Conservation (phyloP, 2,329 filamentous ascomycete species). For the Ophiostoma tasmaniense region DNA sequence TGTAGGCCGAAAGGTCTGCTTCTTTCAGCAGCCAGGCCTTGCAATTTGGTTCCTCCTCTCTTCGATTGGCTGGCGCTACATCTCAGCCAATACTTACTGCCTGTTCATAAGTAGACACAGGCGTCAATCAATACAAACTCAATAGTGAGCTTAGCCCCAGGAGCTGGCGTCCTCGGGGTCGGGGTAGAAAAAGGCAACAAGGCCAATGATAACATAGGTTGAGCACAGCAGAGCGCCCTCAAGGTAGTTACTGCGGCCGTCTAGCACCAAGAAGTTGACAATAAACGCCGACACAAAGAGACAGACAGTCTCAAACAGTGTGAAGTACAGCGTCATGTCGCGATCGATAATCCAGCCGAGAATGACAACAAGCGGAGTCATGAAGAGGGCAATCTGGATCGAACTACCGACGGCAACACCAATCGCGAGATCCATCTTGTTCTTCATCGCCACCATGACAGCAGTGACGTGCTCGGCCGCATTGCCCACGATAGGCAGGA, state of each 20-base stretch:
- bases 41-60: constrained; percentile 1
- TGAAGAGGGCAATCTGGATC: constrained; percentile 64
- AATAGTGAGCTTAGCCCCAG: constrained; percentile 9
- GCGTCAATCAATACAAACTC: neutral
- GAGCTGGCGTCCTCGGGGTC: constrained; percentile 11
- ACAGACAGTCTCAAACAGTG: constrained; percentile 79
- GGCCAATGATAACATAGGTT: constrained; percentile 58
- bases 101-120: neutral
- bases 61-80: neutral
- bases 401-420: constrained; percentile 62
- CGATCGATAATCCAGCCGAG: constrained; percentile 61
- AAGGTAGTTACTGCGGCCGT: constrained; percentile 79
- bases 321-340: constrained; percentile 76
- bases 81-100: neutral
- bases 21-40: neutral
- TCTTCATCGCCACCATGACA: constrained; percentile 61
- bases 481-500: constrained; percentile 65
- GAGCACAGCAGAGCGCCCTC: constrained; percentile 64
- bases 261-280: constrained; percentile 79
- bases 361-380: constrained; percentile 62
- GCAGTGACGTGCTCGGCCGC: constrained; percentile 64
- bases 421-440: constrained; percentile 69
- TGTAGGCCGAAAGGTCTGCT: neutral
- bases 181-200: constrained; percentile 61
- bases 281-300: constrained; percentile 79